Evolutionary conservation across 331 rosid species (phyloP).

Genomic region (Spiraea crenata): DNA sequence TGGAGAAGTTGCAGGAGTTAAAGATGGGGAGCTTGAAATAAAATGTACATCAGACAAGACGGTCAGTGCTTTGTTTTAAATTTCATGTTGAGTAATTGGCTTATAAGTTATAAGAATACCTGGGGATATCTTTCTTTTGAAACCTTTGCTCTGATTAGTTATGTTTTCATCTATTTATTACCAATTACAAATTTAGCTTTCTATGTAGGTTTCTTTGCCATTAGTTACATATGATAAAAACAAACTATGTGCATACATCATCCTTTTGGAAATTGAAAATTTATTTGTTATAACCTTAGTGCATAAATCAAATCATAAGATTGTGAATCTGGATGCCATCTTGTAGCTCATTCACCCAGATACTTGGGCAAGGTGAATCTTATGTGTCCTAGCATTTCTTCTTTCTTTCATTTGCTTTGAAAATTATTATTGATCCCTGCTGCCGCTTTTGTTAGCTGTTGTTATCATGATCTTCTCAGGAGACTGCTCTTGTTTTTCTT

Average conservation of each 20-base stretch:
- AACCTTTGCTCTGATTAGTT: background rate
- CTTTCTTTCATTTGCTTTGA: too few species aligned
- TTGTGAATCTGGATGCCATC: too few species aligned
- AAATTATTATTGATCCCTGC: background rate
- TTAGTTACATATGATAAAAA: background rate
- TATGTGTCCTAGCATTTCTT: too few species aligned
- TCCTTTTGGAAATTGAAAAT: too few species aligned
- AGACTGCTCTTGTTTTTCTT: background rate
- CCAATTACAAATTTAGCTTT: background rate
- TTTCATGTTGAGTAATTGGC: background rate
- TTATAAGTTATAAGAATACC: background rate
- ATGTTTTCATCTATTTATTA: background rate
- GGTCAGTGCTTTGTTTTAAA: slow-evolving; percentile 41
- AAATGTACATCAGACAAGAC: slow-evolving; percentile 46
- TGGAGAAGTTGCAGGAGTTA: slow-evolving; percentile 62
- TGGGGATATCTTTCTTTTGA: background rate
- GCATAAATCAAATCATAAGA: too few species aligned
- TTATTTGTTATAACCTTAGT: too few species aligned
- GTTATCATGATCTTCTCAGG: background rate
- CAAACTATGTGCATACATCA: background rate
- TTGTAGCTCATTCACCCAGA: too few species aligned
- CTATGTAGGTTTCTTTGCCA: background rate
- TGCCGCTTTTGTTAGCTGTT: background rate
- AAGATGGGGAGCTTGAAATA: slow-evolving; percentile 38
- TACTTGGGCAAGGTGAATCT: too few species aligned